These are phyloP conservation scores for Berberis vulgaris DNA, from an alignment of 164 flowering plant species.

Conservation along the genomic window DNA sequence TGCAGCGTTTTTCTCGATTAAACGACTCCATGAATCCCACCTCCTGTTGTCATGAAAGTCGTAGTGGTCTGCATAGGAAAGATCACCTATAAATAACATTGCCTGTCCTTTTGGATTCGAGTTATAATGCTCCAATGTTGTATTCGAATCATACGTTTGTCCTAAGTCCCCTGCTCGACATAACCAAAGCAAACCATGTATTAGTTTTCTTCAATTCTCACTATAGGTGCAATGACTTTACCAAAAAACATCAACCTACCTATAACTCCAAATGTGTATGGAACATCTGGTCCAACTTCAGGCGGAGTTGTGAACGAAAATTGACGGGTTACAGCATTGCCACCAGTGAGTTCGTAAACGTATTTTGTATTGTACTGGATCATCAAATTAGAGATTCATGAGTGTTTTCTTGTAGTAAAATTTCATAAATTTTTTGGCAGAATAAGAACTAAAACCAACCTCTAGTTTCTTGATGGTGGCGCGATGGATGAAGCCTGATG, in stretches of 20 bases:
- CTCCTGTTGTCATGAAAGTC: slow-evolving; percentile 23
- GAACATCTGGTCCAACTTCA: slow-evolving; percentile 36
- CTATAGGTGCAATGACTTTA: not conserved
- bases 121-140: slow-evolving; percentile 27
- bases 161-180: slow-evolving; percentile 36
- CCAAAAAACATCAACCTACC: slow-evolving; percentile 13
- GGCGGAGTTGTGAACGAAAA: slow-evolving; percentile 48
- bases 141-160: slow-evolving; percentile 33
- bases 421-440: too few species aligned
- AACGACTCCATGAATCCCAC: slow-evolving; percentile 41
- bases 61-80: slow-evolving; percentile 35
- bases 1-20: slow-evolving; percentile 30
- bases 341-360: slow-evolving; percentile 28
- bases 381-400: not conserved
- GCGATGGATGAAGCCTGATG: slow-evolving; percentile 75
- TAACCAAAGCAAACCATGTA: not conserved
- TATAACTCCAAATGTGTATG: slow-evolving; percentile 43
- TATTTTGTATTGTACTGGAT: slow-evolving; percentile 31
- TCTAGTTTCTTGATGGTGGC: slow-evolving; percentile 46
- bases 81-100: slow-evolving; percentile 32
- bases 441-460: slow-evolving; percentile 25
- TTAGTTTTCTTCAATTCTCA: too few species aligned
- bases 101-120: slow-evolving; percentile 26
- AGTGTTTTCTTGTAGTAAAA: not conserved
- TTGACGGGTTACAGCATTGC: slow-evolving; percentile 14